Evolutionary conservation across 768 basidiomycete species (phyloP).

Genomic region (Mycena kentingensis): DNA sequence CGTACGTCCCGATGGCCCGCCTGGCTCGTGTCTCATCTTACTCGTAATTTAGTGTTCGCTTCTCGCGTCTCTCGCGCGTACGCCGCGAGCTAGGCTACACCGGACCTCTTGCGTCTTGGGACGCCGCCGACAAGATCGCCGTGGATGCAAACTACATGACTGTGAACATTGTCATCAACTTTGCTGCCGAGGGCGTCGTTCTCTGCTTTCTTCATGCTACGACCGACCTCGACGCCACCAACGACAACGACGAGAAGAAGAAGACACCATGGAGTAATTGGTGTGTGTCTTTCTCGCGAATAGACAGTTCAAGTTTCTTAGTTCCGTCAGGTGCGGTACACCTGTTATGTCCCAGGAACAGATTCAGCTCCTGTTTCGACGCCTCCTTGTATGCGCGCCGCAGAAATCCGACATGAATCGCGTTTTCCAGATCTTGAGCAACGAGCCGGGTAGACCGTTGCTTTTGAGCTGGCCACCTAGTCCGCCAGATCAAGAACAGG

Average conservation of each 20-base stretch:
- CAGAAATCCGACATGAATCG: constrained; percentile 54
- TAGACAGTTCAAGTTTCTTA: too few relatives aligned
- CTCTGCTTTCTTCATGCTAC: constrained; percentile 88
- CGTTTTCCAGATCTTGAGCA: constrained; percentile 79
- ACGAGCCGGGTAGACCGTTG: constrained; percentile 56
- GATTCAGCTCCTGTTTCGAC: constrained; percentile 57
- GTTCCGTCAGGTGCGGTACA: too few relatives aligned
- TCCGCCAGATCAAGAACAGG: constrained; percentile 57
- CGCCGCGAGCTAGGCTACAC: constrained; percentile 72
- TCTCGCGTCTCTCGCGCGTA: constrained; percentile 72
- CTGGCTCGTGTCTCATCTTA: constrained; percentile 28
- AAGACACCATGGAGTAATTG: constrained; percentile 86
- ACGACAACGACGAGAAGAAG: constrained; percentile 71
- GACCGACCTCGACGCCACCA: constrained; percentile 66
- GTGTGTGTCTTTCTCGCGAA: too few relatives aligned
- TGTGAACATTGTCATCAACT: constrained; percentile 88
- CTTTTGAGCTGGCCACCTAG: constrained; percentile 84
- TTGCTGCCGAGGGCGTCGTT: constrained; percentile 84
- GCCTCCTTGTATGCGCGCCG: constrained; percentile 57
- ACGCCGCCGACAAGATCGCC: constrained; percentile 67
- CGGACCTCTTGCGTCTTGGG: constrained; percentile 56
- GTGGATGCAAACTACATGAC: constrained; percentile 79
- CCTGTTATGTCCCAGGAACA: constrained; percentile 60
- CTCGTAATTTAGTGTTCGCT: constrained; percentile 60
- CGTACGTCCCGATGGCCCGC: constrained; percentile 39